Base-by-base conservation (phyloP, 345 rosid species). In the Citrus unshiu region DNA sequence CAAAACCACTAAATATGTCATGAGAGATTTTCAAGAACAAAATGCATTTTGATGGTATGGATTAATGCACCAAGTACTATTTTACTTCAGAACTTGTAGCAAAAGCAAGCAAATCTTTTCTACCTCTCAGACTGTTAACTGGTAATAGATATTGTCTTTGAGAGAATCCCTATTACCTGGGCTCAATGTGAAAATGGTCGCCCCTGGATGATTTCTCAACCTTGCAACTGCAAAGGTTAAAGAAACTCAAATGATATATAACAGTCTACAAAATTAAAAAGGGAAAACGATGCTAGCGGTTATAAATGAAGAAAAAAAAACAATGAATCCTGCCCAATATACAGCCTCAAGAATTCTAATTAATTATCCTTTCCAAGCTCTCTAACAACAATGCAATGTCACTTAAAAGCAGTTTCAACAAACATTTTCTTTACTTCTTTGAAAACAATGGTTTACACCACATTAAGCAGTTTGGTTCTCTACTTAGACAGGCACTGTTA, bases 181-280 rank as follows among this genome's bases (percentile, higher is more conserved):
- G 69, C 64, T 87, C 79, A 91, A 70, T 1, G 88, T 84, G 82
- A 90, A 84, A 46, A 91, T 65, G 37, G 76, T 81, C 46, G 92
- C 95, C 60, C 89, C 91, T 0, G 89, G 91, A 72, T 90, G 90
- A 56, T 87, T 86, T 87, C 80, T 93, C 80, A 93, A 35, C 83
- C 91, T 89, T 4, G 87, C 87, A 70, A 90, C 97, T 93, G 88
- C 85, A 78, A 18, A 79, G 74, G 30, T 60, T 51, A 46, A 74
- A 76, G 1, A 78, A 30, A 54, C 22, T 49, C 29, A 27, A 34
- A 35, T 62, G 60, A 73, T 19, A 59, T 21, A 62, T 49, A 70
- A 24, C 46, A 75, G 13, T 6, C 19, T 4, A 9, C 22, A 12
- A 49, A 10, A 67, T 34, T 9, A 60, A 61, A 18, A 43, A 62